phyloP scores from a whole-genome alignment of 1,284 basidiomycete species.

The Naganishia sp. region DNA sequence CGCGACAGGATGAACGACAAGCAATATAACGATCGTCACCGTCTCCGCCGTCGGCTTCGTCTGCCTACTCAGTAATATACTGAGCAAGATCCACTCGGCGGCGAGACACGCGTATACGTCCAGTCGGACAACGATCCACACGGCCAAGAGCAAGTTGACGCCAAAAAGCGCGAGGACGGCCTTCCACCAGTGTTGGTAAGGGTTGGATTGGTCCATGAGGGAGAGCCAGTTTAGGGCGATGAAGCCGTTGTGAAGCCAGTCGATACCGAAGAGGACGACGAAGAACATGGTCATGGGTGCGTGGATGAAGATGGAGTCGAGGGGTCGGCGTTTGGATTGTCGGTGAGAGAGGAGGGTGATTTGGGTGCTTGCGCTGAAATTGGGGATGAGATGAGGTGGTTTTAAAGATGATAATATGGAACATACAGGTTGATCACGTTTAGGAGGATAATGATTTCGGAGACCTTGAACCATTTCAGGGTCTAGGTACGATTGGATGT shows the following conservation, averaged over 20 bases:
- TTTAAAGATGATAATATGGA: too few relatives aligned
- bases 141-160: conserved; percentile 45
- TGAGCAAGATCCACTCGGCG: conserved; percentile 48
- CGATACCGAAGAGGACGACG: conserved; percentile 56
- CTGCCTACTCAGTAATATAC: conserved; percentile 47
- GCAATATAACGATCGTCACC: conserved; percentile 47
- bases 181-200: conserved; percentile 46
- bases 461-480: conserved; percentile 50
- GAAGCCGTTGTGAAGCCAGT: conserved; percentile 57
- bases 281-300: conserved; percentile 57
- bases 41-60: conserved; percentile 45
- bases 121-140: conserved; percentile 44
- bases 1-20: conserved; percentile 51
- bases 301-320: conserved; percentile 58
- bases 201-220: conserved; percentile 40
- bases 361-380: conserved; percentile 48
- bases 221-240: conserved; percentile 56
- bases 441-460: conserved; percentile 48
- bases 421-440: conserved; percentile 51
- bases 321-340: conserved; percentile 49
- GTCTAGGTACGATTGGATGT: conserved; percentile 38
- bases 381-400: neutral
- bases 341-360: conserved; percentile 49
- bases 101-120: conserved; percentile 46
- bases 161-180: conserved; percentile 45